A percentile compares a stretch with the other conserved stretches of the same genome.
Evolutionary conservation across 2,329 filamentous ascomycete genomes (phyloP).

Genomic region (Beauveria medogensis): DNA sequence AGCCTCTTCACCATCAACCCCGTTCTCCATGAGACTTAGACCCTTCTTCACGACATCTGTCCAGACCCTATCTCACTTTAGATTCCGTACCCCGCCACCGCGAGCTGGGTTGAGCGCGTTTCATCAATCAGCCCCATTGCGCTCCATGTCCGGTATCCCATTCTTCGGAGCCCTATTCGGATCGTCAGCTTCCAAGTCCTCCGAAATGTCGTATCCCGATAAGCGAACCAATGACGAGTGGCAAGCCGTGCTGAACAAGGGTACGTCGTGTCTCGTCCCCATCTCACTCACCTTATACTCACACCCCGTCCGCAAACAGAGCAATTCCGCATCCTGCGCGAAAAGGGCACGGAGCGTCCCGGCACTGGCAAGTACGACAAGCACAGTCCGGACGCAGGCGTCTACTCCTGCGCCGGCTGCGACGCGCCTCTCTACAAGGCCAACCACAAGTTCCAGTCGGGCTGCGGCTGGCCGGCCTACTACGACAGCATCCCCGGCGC

Average conservation of each 20-base stretch:
- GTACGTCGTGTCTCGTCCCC: slow-evolving; percentile 22
- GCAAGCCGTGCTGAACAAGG: slow-evolving; percentile 68
- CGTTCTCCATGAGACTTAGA: slow-evolving; percentile 41
- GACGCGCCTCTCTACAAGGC: slow-evolving; percentile 84
- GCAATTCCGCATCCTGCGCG: slow-evolving; percentile 87
- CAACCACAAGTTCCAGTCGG: slow-evolving; percentile 88
- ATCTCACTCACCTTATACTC: neutral
- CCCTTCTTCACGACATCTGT: slow-evolving; percentile 39
- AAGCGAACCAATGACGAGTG: slow-evolving; percentile 78
- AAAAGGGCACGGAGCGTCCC: slow-evolving; percentile 84
- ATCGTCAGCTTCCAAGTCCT: slow-evolving; percentile 46
- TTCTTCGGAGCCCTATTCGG: slow-evolving; percentile 71
- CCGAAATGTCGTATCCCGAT: slow-evolving; percentile 68
- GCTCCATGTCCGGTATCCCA: slow-evolving; percentile 69
- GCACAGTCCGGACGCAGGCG: slow-evolving; percentile 65
- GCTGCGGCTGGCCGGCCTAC: slow-evolving; percentile 97
- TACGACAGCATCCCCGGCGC: slow-evolving; percentile 92
- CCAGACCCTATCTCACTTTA: slow-evolving; percentile 36
- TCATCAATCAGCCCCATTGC: slow-evolving; percentile 21
- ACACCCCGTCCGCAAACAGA: slow-evolving; percentile 44
- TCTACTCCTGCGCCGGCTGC: slow-evolving; percentile 86
- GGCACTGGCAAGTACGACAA: slow-evolving; percentile 80
- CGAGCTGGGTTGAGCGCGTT: slow-evolving; percentile 13
- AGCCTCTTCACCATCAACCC: neutral
- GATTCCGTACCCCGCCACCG: slow-evolving; percentile 23